A percentile compares a stretch with the other conserved stretches of the same genome.
Conservation (phyloP, 2,329 filamentous ascomycete species). For the Graphilbum ipis-grandicollis region DNA sequence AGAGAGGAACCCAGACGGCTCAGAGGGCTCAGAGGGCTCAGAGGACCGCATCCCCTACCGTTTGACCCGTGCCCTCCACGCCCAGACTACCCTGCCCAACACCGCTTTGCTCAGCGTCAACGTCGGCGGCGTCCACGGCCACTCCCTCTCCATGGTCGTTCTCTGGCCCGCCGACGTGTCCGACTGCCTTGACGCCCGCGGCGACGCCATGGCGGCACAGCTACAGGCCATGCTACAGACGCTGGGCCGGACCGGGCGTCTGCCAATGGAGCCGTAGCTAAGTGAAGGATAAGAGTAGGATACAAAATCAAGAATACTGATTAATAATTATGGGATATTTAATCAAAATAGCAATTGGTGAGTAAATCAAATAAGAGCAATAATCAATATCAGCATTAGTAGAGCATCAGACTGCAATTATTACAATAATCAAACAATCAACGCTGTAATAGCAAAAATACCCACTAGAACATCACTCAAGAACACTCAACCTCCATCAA, state of each 20-base stretch:
- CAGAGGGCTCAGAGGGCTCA: too few species aligned
- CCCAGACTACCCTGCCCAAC: constrained; percentile 26
- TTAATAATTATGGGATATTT: too few species aligned
- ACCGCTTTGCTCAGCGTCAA: constrained; percentile 27
- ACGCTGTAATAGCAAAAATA: too few species aligned
- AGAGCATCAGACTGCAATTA: too few species aligned
- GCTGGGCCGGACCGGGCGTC: constrained; percentile 2
- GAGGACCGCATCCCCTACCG: constrained; percentile 13
- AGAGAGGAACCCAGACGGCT: too few species aligned
- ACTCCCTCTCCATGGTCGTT: constrained; percentile 22
- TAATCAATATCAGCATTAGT: too few species aligned
- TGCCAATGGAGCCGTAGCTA: not conserved
- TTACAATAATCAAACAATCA: too few species aligned
- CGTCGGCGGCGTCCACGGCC: constrained; percentile 25
- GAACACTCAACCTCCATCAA: too few species aligned
- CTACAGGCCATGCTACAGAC: constrained; percentile 15
- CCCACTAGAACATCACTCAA: too few species aligned
- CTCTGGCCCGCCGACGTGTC: constrained; percentile 27
- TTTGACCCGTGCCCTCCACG: constrained; percentile 29
- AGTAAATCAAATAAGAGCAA: too few species aligned
- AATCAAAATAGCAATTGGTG: too few species aligned
- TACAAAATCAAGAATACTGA: too few species aligned
- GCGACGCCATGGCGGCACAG: constrained; percentile 20
- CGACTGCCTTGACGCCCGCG: constrained; percentile 20
- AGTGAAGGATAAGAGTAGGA: not conserved